Conservation (phyloP, 352 stramenopile species). For the Phytophthora pisi region DNA sequence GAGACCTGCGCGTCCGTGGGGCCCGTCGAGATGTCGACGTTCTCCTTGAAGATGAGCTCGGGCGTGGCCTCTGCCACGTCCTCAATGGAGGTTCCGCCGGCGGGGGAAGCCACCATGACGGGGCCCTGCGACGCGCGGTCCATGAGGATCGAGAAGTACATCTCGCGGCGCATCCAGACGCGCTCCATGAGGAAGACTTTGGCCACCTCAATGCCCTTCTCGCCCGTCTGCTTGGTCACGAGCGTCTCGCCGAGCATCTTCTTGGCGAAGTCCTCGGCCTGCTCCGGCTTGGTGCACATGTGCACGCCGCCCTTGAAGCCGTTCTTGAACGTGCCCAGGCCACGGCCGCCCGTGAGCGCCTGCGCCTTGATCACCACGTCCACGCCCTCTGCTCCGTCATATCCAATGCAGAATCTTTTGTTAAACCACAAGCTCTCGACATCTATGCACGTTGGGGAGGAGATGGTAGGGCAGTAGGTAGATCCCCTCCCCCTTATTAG, state of each 20-base stretch:
- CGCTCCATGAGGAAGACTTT: constrained; percentile 94
- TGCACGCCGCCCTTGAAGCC: constrained; percentile 98
- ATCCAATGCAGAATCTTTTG: constrained; percentile 20
- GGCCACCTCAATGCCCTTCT: constrained; percentile 86
- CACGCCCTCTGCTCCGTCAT: constrained; percentile 51
- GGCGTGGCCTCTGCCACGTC: constrained; percentile 95
- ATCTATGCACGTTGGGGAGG: constrained; percentile 13
- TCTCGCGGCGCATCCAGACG: constrained; percentile 95
- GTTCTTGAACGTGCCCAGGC: constrained; percentile 96
- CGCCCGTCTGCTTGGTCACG: constrained; percentile 96
- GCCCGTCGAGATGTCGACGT: constrained; percentile 95
- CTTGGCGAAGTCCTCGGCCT: constrained; percentile 81
- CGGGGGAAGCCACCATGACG: constrained; percentile 95
- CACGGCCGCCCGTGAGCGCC: constrained; percentile 96
- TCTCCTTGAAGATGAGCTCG: constrained; percentile 94
- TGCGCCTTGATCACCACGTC: constrained; percentile 97
- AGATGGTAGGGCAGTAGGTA: constrained; percentile 8
- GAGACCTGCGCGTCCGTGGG: constrained; percentile 83
- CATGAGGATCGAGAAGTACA: constrained; percentile 99
- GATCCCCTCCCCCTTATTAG: not conserved
- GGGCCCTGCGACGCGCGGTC: constrained; percentile 95
- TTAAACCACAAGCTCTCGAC: constrained; percentile 25
- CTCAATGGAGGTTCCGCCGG: constrained; percentile 96
- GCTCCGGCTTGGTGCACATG: constrained; percentile 92
- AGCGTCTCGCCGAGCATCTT: constrained; percentile 95